phyloP scores from a whole-genome alignment of 78 protist species.

The Dictyostelium purpureum region DNA sequence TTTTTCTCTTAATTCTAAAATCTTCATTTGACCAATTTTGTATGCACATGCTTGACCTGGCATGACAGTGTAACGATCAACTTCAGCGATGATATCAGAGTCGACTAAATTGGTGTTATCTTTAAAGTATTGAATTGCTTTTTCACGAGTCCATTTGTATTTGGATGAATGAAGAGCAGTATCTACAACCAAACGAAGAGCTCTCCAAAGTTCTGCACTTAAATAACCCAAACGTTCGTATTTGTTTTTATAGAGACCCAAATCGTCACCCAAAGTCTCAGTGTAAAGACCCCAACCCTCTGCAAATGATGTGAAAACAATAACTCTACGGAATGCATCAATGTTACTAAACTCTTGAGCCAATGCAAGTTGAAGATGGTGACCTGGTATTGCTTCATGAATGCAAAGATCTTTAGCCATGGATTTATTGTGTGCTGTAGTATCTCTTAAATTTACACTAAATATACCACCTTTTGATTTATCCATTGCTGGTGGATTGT shows the following conservation, averaged over 20 bases:
- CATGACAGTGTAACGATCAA: slow-evolving; percentile 65
- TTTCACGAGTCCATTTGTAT: slow-evolving; percentile 52
- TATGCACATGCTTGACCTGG: slow-evolving; percentile 77
- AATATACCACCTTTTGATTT: slow-evolving; percentile 13
- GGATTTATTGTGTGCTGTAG: background rate
- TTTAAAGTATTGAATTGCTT: slow-evolving; percentile 35
- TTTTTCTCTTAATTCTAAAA: slow-evolving; percentile 25
- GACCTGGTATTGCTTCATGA: slow-evolving; percentile 62
- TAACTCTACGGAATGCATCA: slow-evolving; percentile 18
- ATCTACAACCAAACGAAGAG: slow-evolving; percentile 28
- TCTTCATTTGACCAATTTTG: slow-evolving; percentile 65
- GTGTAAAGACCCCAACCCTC: slow-evolving; percentile 74
- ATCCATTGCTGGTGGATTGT: slow-evolving; percentile 52
- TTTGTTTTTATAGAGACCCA: slow-evolving; percentile 44
- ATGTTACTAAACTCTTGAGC: slow-evolving; percentile 16
- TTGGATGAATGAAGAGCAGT: slow-evolving; percentile 53
- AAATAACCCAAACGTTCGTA: slow-evolving; percentile 55
- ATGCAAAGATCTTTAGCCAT: slow-evolving; percentile 15
- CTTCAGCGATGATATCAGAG: slow-evolving; percentile 37
- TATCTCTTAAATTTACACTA: slow-evolving; percentile 24
- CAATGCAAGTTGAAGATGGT: slow-evolving; percentile 19
- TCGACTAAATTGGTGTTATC: slow-evolving; percentile 1
- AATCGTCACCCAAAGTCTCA: slow-evolving; percentile 33
- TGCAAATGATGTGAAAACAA: slow-evolving; percentile 46
- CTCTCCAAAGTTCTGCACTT: slow-evolving; percentile 40